Conservation (phyloP, 108 stramenopile genomes). For the Skeletonema costatum region DNA sequence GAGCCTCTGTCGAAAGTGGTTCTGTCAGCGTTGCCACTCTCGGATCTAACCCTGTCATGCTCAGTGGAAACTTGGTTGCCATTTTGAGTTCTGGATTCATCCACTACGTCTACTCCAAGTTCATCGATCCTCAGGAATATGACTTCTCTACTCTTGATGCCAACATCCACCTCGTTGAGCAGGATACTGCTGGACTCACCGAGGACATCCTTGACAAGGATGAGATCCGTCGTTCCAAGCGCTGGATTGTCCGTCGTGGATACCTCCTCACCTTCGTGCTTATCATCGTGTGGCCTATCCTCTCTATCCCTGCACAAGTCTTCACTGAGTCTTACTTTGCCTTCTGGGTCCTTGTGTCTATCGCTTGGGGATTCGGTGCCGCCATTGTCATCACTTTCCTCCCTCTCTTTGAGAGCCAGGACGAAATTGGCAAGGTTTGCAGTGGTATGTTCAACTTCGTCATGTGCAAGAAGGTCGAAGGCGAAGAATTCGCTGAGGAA, state of each 20-base stretch:
- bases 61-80: slow-evolving; percentile 89
- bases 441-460: slow-evolving; percentile 51
- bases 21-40: slow-evolving; percentile 64
- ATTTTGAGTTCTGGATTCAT: slow-evolving; percentile 78
- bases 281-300: slow-evolving; percentile 88
- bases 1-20: slow-evolving; percentile 61
- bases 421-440: slow-evolving; percentile 60
- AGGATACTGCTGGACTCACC: slow-evolving; percentile 71
- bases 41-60: slow-evolving; percentile 90
- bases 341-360: slow-evolving; percentile 90
- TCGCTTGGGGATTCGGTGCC: slow-evolving; percentile 89
- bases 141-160: slow-evolving; percentile 71
- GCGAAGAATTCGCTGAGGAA: slow-evolving; percentile 21
- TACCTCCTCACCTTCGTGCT: slow-evolving; percentile 79
- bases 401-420: slow-evolving; percentile 77
- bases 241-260: slow-evolving; percentile 86
- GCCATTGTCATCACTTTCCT: slow-evolving; percentile 74
- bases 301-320: slow-evolving; percentile 86
- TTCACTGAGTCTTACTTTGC: slow-evolving; percentile 84
- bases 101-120: slow-evolving; percentile 68
- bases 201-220: slow-evolving; percentile 62
- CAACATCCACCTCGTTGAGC: slow-evolving; percentile 75
- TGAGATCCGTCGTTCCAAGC: slow-evolving; percentile 61
- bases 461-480: slow-evolving; percentile 15
- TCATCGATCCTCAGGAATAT: slow-evolving; percentile 84